Conservation (phyloP, 306 rosid genomes). For the Rosa chinensis region DNA sequence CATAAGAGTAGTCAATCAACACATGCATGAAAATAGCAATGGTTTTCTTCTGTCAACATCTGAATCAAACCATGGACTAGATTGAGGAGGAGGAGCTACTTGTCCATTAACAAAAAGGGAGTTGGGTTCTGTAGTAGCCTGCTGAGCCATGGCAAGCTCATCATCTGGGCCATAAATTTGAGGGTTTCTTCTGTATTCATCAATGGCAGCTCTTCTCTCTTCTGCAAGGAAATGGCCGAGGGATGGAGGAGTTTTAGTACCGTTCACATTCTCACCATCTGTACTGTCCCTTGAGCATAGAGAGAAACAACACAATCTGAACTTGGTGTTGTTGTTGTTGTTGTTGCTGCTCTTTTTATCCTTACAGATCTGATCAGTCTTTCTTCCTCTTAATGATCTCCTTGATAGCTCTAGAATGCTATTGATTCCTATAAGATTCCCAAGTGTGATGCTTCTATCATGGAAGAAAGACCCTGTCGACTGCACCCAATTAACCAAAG, state of each 20-base stretch:
- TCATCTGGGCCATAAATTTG: conserved; percentile 41
- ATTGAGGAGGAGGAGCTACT: conserved; percentile 51
- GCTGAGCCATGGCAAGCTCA: conserved; percentile 33
- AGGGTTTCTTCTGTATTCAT: conserved; percentile 16
- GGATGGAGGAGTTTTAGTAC: conserved; percentile 26
- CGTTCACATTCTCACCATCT: conserved; percentile 30
- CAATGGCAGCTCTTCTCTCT: conserved; percentile 51
- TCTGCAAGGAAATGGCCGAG: conserved; percentile 56
- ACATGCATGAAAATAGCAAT: conserved; percentile 41
- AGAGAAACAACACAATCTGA: conserved; percentile 41
- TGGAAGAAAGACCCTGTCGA: conserved; percentile 75
- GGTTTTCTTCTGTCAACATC: conserved; percentile 26
- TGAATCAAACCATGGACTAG: conserved; percentile 25
- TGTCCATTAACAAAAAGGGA: conserved; percentile 52
- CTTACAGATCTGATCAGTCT: conserved; percentile 32
- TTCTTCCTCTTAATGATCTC: conserved; percentile 57
- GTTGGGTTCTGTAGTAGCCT: conserved; percentile 32
- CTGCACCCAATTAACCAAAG: conserved; percentile 36
- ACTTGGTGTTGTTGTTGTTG: conserved; percentile 25
- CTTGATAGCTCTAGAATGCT: conserved; percentile 61
- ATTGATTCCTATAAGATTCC: conserved; percentile 69
- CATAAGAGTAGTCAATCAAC: conserved; percentile 29
- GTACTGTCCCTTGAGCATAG: conserved; percentile 38
- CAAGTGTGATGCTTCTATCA: conserved; percentile 71
- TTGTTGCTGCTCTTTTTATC: conserved; percentile 24